Evolutionary conservation across 371 early-diverging fungal species (phyloP).

Genomic region (Saksenaea oblongispora): DNA sequence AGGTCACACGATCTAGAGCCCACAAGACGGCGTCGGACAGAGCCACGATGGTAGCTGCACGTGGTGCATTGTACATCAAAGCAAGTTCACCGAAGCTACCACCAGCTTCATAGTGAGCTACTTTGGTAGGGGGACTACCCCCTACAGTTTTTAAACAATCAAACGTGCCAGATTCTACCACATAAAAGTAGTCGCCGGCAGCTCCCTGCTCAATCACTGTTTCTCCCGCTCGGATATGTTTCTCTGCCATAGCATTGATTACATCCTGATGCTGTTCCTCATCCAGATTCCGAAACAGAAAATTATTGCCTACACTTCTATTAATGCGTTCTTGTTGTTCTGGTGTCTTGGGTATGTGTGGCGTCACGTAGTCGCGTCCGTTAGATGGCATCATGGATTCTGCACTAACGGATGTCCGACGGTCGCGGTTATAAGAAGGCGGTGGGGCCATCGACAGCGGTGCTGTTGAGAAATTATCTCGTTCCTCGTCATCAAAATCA

Average conservation of each 20-base stretch:
- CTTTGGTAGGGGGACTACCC: slow-evolving; percentile 51
- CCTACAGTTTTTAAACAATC: slow-evolving; percentile 85
- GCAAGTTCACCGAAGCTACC: slow-evolving; percentile 89
- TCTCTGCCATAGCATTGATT: slow-evolving; percentile 96
- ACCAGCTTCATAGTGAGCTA: slow-evolving; percentile 64
- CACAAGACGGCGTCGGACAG: slow-evolving; percentile 70
- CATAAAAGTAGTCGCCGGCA: slow-evolving; percentile 97
- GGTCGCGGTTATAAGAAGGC: slow-evolving; percentile 64
- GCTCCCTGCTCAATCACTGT: slow-evolving; percentile 95
- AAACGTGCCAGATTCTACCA: slow-evolving; percentile 94
- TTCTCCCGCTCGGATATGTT: slow-evolving; percentile 69
- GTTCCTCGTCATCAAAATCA: slow-evolving; percentile 60
- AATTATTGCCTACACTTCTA: slow-evolving; percentile 81
- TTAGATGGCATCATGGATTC: slow-evolving; percentile 94
- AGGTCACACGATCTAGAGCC: slow-evolving; percentile 83
- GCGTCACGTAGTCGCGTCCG: slow-evolving; percentile 73
- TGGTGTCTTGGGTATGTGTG: slow-evolving; percentile 84
- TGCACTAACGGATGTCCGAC: slow-evolving; percentile 95
- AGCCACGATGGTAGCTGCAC: slow-evolving; percentile 84
- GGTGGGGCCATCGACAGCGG: slow-evolving; percentile 40
- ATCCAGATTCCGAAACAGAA: slow-evolving; percentile 91
- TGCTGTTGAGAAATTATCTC: slow-evolving; percentile 55
- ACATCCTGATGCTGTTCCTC: slow-evolving; percentile 96
- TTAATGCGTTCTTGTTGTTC: slow-evolving; percentile 85
- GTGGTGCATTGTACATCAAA: slow-evolving; percentile 87